Conservation (phyloP, 768 basidiomycete genomes). For the Agaricus blazei region DNA sequence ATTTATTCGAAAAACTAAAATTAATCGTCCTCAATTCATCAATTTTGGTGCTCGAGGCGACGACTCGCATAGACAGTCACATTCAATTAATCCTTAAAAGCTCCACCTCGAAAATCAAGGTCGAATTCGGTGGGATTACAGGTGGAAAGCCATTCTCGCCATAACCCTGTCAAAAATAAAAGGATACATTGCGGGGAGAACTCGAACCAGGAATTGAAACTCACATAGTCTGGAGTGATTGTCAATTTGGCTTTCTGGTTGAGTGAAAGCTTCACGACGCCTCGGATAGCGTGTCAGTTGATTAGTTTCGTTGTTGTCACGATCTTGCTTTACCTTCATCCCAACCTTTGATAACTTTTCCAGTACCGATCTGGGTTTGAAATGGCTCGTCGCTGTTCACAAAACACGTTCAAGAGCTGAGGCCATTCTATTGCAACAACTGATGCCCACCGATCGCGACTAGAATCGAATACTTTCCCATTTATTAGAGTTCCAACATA, state of each 20-base stretch:
- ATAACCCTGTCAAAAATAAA: slow-evolving; percentile 47
- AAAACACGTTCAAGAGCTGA: background rate
- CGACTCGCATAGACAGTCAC: too few relatives aligned
- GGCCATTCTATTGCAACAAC: background rate
- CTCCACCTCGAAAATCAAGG: slow-evolving; percentile 81
- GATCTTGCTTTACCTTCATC: slow-evolving; percentile 63
- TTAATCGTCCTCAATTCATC: too few relatives aligned
- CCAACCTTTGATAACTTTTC: slow-evolving; percentile 87
- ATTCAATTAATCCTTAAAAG: slow-evolving; percentile 58
- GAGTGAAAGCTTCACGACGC: slow-evolving; percentile 70
- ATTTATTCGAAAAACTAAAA: too few relatives aligned
- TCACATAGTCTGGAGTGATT: slow-evolving; percentile 73
- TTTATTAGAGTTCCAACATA: slow-evolving; percentile 69
- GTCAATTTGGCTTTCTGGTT: slow-evolving; percentile 69
- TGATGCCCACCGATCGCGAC: slow-evolving; percentile 60
- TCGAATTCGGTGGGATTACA: slow-evolving; percentile 72
- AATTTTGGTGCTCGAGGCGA: too few relatives aligned
- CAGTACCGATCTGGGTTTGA: slow-evolving; percentile 66
- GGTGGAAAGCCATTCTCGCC: slow-evolving; percentile 73
- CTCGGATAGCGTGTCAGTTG: slow-evolving; percentile 26
- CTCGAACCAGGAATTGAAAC: slow-evolving; percentile 21
- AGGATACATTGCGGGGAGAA: slow-evolving; percentile 3
- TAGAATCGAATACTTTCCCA: slow-evolving; percentile 71
- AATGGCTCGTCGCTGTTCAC: slow-evolving; percentile 51
- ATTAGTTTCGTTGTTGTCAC: too few relatives aligned